phyloP scores from a whole-genome alignment of 352 stramenopile genomes.

The Globisporangium rhizosaccharum region DNA sequence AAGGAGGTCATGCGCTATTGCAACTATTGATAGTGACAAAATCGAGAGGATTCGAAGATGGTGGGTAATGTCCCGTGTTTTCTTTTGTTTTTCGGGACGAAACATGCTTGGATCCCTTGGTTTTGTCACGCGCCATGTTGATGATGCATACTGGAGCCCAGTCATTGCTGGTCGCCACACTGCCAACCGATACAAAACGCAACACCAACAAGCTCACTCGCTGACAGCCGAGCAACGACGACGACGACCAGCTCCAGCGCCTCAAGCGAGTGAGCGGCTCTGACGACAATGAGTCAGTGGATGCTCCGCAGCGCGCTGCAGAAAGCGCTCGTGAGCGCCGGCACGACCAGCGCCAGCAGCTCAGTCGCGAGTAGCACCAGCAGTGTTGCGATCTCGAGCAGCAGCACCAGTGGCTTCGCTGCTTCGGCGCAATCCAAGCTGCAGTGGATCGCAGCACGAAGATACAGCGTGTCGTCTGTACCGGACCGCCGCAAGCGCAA shows the following conservation, averaged over 20 bases:
- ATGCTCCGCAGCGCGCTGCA: slow-evolving; percentile 25
- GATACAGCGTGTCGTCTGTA: slow-evolving; percentile 27
- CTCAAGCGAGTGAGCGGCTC: neutral
- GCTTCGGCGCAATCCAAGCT: slow-evolving; percentile 5
- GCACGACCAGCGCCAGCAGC: neutral
- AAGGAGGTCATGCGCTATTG: neutral
- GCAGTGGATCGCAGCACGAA: slow-evolving; percentile 7
- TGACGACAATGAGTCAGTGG: slow-evolving; percentile 34
- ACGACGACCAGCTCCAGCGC: neutral
- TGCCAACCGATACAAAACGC: slow-evolving; percentile 9
- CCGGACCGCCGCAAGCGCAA: slow-evolving; percentile 45
- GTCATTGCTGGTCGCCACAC: neutral
- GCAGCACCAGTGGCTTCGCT: neutral
- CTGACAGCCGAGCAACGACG: neutral
- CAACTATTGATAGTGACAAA: neutral
- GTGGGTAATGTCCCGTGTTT: neutral
- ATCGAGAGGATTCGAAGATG: neutral
- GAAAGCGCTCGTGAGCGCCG: slow-evolving; percentile 10
- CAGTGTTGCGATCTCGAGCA: neutral
- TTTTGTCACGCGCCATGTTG: neutral
- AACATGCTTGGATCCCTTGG: neutral
- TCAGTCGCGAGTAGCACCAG: neutral
- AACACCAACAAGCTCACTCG: neutral
- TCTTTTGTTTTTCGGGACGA: neutral
- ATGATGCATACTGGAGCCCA: neutral